Evolutionary conservation across 2,329 filamentous ascomycete species (phyloP).

Genomic region (Fusarium ramigenum): DNA sequence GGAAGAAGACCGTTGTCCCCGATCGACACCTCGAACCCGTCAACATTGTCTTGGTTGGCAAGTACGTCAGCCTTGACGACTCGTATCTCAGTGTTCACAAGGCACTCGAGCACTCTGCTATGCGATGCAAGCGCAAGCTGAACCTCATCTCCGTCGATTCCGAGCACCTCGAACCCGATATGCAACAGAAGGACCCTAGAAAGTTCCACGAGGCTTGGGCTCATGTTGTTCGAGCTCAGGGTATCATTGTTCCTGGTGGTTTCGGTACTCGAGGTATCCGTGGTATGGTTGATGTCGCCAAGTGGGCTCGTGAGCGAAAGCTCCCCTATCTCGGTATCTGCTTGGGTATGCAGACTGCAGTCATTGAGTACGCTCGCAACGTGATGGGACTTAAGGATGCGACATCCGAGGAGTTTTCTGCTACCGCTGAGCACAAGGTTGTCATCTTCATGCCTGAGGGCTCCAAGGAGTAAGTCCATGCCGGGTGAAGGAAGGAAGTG

Average conservation of each 20-base stretch:
- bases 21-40: constrained; percentile 74
- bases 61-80: constrained; percentile 87
- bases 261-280: constrained; percentile 81
- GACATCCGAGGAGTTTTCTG: constrained; percentile 64
- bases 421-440: constrained; percentile 70
- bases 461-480: constrained; percentile 49
- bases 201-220: constrained; percentile 90
- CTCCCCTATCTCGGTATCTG: constrained; percentile 90
- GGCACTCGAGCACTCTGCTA: constrained; percentile 88
- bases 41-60: constrained; percentile 88
- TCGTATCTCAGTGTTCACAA: constrained; percentile 86
- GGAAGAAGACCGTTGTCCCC: constrained; percentile 75
- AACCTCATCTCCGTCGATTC: constrained; percentile 87
- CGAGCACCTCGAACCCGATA: constrained; percentile 78
- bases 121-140: constrained; percentile 83
- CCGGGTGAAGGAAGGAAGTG: neutral
- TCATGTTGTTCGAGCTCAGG: constrained; percentile 72
- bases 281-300: constrained; percentile 89
- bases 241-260: constrained; percentile 71
- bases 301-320: constrained; percentile 84
- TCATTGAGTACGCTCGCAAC: constrained; percentile 86
- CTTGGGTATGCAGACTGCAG: constrained; percentile 90
- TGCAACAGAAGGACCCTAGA: constrained; percentile 69
- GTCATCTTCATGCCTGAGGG: constrained; percentile 93
- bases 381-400: constrained; percentile 70